These are phyloP conservation scores for Keithomyces neogunnii DNA, from an alignment of 2,329 filamentous ascomycete species.

Conservation along the genomic window DNA sequence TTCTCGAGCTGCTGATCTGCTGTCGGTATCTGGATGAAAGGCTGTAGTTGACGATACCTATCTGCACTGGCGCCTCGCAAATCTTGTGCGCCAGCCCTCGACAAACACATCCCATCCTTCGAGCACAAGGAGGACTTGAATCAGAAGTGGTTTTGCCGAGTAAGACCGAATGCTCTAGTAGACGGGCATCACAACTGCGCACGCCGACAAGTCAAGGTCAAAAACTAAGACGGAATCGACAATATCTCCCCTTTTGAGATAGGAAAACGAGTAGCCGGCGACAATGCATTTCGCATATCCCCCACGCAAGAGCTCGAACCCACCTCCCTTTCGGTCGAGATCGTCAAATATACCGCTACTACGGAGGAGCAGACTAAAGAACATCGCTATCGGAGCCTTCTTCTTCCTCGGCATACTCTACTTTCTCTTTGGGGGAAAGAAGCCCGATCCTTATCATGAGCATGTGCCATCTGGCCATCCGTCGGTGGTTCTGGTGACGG, in stretches of 20 bases:
- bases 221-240: background rate
- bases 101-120: too few relatives aligned
- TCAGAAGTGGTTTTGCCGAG: background rate
- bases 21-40: too few relatives aligned
- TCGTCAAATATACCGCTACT: slow-evolving; percentile 43
- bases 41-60: too few relatives aligned
- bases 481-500: slow-evolving; percentile 72
- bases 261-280: slow-evolving; percentile 5
- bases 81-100: too few relatives aligned
- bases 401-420: slow-evolving; percentile 52
- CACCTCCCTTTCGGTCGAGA: slow-evolving; percentile 60
- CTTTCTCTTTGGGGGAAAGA: slow-evolving; percentile 38
- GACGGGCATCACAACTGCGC: background rate
- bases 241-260: background rate
- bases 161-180: background rate
- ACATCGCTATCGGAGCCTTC: slow-evolving; percentile 45
- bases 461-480: slow-evolving; percentile 44
- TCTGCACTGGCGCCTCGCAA: too few relatives aligned
- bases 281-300: slow-evolving; percentile 87
- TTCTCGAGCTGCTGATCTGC: too few relatives aligned
- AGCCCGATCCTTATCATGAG: slow-evolving; percentile 22
- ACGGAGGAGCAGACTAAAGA: slow-evolving; percentile 55
- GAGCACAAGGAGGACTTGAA: too few relatives aligned
- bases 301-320: slow-evolving; percentile 72
- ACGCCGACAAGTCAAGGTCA: background rate